Percentiles rank a stretch among this genome's conserved stretches.
phyloP scores from a whole-genome alignment of 2,329 filamentous ascomycete genomes.

The Xylariaceae sp. region DNA sequence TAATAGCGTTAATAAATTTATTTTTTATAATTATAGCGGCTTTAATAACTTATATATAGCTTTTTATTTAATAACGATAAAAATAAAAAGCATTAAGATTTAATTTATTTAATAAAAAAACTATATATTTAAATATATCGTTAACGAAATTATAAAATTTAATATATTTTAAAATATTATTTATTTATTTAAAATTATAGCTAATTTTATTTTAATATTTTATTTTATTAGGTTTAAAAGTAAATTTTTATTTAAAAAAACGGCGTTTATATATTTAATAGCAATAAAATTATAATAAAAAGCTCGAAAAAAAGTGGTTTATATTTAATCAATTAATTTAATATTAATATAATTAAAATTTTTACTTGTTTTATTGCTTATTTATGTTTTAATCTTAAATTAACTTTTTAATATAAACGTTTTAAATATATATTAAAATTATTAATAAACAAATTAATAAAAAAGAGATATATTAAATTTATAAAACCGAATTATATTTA shows the following conservation, averaged over 20 bases:
- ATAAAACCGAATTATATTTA: background rate
- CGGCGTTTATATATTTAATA: too few relatives aligned
- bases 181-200: too few relatives aligned
- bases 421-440: background rate
- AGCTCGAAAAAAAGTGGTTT: background rate
- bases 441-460: background rate
- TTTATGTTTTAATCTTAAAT: background rate
- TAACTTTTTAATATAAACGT: background rate
- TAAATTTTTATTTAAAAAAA: background rate
- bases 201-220: too few relatives aligned
- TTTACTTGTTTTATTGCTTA: background rate
- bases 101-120: background rate
- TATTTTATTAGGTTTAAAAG: background rate
- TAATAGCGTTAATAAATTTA: background rate
- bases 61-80: background rate
- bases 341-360: background rate
- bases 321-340: background rate
- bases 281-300: background rate
- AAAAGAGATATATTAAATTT: background rate
- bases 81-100: background rate
- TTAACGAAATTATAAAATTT: background rate
- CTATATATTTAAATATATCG: background rate
- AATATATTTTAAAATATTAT: background rate
- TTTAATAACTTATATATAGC: background rate
- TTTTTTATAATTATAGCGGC: background rate